Base-by-base conservation (phyloP, 495 filamentous ascomycete genomes). In the Penicillium subrubescens region DNA sequence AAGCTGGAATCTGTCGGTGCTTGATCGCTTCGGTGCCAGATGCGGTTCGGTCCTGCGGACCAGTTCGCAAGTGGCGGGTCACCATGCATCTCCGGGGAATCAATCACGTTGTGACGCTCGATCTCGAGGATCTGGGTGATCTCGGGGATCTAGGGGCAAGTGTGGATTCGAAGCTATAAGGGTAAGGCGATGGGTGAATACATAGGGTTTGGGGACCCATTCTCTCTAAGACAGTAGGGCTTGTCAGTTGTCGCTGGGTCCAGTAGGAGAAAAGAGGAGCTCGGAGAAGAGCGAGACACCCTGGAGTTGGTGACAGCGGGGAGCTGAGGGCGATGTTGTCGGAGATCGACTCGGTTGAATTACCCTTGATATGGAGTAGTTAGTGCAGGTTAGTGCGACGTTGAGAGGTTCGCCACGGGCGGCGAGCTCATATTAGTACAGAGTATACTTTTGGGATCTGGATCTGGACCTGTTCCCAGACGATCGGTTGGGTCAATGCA, bases 1-100 rank as follows among this genome's bases (percentile, higher is more conserved):
- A 41, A 56, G 27, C 48, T 52, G 25, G 12, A n/a, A 5, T 7
- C 25, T 17, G 48, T 48, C 44, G 61, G 37, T 58, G 61, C 58
- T 65, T 52, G 57, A 62, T 66, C 37, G 64, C 59, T 63, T 68
- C 60, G 66, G 66, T 67, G 60, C 66, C 59, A 56, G 35, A n/a
- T 58, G 56, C 25, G 33, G 54, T 10, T 11, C 57, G 37, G 37
- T 27, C 58, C 33, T 66, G 71, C 65, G 63, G 71, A 57, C 75
- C 74, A 75, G 67, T 74, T 77, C 65, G 69, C 63, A 73, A 79
- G 73, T 78, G 75, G 77, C 74, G 77, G 69, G 73, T 73, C 72
- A 70, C 56, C 65, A 71, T 76, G 72, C 76, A 75, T 75, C 63
- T 62, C 62, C 61, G 62, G 74, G 62, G 70, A 65, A 69, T 71